phyloP scores from a whole-genome alignment of 1,139 yeast genomes.

The Saccharomyces hybrid region DNA sequence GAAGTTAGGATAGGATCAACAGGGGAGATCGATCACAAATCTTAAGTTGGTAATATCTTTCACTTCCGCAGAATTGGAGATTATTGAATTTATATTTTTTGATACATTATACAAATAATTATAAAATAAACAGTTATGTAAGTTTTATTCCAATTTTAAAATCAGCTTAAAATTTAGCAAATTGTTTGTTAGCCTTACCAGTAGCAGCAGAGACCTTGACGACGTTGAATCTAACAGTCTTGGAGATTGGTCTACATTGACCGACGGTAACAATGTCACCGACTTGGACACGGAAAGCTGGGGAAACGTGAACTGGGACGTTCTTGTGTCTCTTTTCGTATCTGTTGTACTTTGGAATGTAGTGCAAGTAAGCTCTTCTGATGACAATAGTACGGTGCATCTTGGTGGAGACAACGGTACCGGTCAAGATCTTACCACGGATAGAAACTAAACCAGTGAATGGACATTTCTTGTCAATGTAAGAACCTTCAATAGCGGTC shows the following conservation, averaged over 20 bases:
- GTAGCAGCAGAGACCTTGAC: constrained; percentile 87
- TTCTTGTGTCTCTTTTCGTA: constrained; percentile 99
- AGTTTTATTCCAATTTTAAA: neutral
- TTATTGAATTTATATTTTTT: neutral
- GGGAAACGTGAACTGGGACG: constrained; percentile 98
- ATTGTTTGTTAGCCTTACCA: constrained; percentile 85
- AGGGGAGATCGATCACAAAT: neutral
- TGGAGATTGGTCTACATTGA: constrained; percentile 99
- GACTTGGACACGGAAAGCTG: constrained; percentile 99
- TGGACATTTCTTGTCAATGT: constrained; percentile 99
- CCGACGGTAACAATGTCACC: constrained; percentile 99
- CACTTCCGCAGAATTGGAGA: neutral
- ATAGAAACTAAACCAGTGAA: constrained; percentile 93
- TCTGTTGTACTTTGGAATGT: constrained; percentile 99
- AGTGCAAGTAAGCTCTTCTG: constrained; percentile 99
- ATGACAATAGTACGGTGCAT: constrained; percentile 99
- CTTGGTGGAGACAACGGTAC: constrained; percentile 99
- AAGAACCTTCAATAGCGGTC: constrained; percentile 95
- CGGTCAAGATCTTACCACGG: constrained; percentile 98
- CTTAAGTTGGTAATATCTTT: neutral
- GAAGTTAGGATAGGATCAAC: neutral
- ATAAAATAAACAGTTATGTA: constrained; percentile 4
- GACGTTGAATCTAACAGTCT: constrained; percentile 99
- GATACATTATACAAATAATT: constrained; percentile 20
- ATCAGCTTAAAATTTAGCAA: constrained; percentile 77